Base-by-base conservation (phyloP, 2,329 filamentous ascomycete genomes). In the Beauveria sp. region DNA sequence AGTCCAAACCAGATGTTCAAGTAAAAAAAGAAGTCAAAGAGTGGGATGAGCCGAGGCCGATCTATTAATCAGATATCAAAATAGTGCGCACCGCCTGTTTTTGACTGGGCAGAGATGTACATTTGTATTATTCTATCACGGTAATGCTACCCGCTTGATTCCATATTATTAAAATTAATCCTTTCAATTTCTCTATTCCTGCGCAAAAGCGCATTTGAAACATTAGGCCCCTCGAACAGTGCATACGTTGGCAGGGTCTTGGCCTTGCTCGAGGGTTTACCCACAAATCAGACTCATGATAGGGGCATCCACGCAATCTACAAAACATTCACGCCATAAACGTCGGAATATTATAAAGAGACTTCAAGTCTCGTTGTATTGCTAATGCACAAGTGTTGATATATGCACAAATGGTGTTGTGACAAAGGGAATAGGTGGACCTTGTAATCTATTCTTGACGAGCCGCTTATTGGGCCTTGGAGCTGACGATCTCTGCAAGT, bases 331-430 rank as follows among this genome's bases (percentile, higher is more conserved):
- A 62, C 24, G 3, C 28, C 18, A 26, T 24, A 14, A 48, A 30
- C 41, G n/a, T 41, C 34, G 24, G 18, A 24, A 22, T 51, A 60
- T 61, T 57, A 37, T 61, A 59, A 62, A 62, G 43, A 59, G 61
- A 67, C 72, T 68, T 70, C 69, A 64, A 63, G 70, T 70, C 68
- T 73, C 70, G 69, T 76, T 78, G 71, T 72, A 81, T 76, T 77
- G 81, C 81, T 85, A 85, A 79, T 79, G 80, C 81, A 85, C 82
- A 85, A 73, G 77, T 80, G 77, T 80, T 79, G 75, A 78, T 70
- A 76, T 81, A 80, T 82, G 75, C 76, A 83, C 79, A 81, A 75
- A 78, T 69, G 71, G 73, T 70, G 73, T 64, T 70, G 71, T 70
- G 67, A 82, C 78, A 83, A 82, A 83, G 75, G 77, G 76, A 81